Conservation (phyloP, 805 yeast species). For the Candida lessepsii region DNA sequence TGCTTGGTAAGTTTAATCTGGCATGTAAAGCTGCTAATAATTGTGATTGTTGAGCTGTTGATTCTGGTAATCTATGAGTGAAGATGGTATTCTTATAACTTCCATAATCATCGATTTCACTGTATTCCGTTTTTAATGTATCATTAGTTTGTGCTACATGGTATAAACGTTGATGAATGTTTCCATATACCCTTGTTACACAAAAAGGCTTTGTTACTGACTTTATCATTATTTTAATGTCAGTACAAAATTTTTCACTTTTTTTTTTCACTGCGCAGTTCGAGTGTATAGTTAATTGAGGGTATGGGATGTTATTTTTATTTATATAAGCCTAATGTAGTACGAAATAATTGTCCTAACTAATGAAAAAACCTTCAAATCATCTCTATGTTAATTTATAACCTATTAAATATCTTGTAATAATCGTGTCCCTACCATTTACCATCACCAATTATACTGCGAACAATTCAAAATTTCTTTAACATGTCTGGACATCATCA, state of each 20-base stretch:
- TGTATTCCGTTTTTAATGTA: conserved; percentile 30
- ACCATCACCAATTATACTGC: conserved; percentile 10
- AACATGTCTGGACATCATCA: conserved; percentile 23
- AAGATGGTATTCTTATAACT: conserved; percentile 40
- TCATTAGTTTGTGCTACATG: conserved; percentile 24
- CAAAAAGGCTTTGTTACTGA: background rate
- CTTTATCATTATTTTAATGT: conserved; percentile 5
- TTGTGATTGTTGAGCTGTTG: conserved; percentile 58
- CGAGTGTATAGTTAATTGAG: background rate
- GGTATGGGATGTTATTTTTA: background rate
- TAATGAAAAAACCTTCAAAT: no score
- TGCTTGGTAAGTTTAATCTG: conserved; percentile 63
- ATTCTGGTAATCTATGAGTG: conserved; percentile 47
- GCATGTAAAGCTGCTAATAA: conserved; percentile 76
- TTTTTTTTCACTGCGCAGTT: conserved; percentile 9
- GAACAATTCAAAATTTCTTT: background rate
- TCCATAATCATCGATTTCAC: conserved; percentile 36
- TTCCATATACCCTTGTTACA: background rate
- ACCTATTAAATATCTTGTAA: no score
- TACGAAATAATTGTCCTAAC: no score
- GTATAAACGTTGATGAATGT: conserved; percentile 12
- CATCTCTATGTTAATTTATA: background rate
- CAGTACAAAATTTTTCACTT: conserved; percentile 10
- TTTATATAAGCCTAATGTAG: background rate
- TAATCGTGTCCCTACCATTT: conserved; percentile 8